Conservation (phyloP, 2,329 filamentous ascomycete genomes). For the Aspergillus calidoustus region DNA sequence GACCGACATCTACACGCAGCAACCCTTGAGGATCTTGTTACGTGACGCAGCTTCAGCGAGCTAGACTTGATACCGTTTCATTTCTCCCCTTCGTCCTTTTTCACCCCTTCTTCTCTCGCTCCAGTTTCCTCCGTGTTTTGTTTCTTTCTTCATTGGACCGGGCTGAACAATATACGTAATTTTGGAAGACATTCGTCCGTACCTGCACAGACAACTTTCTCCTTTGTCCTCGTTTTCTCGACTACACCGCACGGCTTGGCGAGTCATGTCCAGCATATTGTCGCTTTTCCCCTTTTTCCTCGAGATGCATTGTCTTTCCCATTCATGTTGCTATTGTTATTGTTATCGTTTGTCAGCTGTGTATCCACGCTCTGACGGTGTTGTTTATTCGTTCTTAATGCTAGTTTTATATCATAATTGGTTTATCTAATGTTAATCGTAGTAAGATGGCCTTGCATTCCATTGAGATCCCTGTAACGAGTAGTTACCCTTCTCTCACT, state of each 20-base stretch:
- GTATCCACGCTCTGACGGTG: background rate
- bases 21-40: conserved; percentile 16
- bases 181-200: conserved; percentile 14
- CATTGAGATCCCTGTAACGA: background rate
- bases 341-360: background rate
- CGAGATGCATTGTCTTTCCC: background rate
- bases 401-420: background rate
- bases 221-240: conserved; percentile 2
- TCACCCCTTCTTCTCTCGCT: background rate
- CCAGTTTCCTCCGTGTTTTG: background rate
- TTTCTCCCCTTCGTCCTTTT: background rate
- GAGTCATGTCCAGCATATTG: conserved; percentile 3
- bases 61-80: conserved; percentile 23
- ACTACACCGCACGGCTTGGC: conserved; percentile 5
- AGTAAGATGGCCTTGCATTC: background rate
- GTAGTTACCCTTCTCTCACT: background rate
- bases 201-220: background rate
- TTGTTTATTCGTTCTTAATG: background rate
- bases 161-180: conserved; percentile 19
- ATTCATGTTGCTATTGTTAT: background rate
- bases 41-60: conserved; percentile 27
- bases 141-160: background rate
- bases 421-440: background rate
- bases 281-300: conserved; percentile 1
- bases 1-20: conserved; percentile 12